These are phyloP conservation scores for Glomus cerebriforme DNA, from an alignment of 192 early-diverging fungal species.

Conservation along the genomic window DNA sequence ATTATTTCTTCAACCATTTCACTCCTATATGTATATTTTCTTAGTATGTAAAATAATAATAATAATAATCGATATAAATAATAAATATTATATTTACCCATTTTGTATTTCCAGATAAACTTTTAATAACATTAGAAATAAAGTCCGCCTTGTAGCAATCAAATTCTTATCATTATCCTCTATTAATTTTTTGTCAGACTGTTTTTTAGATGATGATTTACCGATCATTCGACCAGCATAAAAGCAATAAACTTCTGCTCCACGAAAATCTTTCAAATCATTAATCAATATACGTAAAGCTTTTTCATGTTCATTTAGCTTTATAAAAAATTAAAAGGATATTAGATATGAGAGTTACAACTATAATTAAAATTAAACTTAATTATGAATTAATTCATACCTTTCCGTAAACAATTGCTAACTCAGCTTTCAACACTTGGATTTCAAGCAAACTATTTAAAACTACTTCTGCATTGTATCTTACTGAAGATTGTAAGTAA, in stretches of 20 bases:
- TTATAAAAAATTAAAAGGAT: background rate
- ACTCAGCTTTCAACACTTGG: slow-evolving; percentile 46
- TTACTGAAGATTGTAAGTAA: slow-evolving; percentile 46
- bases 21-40: slow-evolving; percentile 19
- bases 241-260: slow-evolving; percentile 56
- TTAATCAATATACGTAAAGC: slow-evolving; percentile 49
- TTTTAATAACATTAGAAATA: slow-evolving; percentile 53
- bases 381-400: slow-evolving; percentile 38
- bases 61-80: slow-evolving; percentile 3
- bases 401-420: slow-evolving; percentile 50
- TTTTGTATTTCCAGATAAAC: slow-evolving; percentile 52
- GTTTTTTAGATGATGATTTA: slow-evolving; percentile 24
- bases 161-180: slow-evolving; percentile 29
- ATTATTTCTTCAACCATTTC: slow-evolving; percentile 37
- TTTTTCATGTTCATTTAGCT: slow-evolving; percentile 49
- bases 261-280: slow-evolving; percentile 53
- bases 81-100: slow-evolving; percentile 34
- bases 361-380: background rate
- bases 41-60: background rate
- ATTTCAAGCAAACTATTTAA: slow-evolving; percentile 38
- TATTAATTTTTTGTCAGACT: background rate
- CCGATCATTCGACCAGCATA: slow-evolving; percentile 48
- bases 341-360: too few species aligned
- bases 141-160: slow-evolving; percentile 27
- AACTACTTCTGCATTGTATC: slow-evolving; percentile 39